Evolutionary conservation across 2,329 filamentous ascomycete species (phyloP), one percentile per base, ranked within the genome.

Genomic region (Sporothrix brasiliensis): DNA sequence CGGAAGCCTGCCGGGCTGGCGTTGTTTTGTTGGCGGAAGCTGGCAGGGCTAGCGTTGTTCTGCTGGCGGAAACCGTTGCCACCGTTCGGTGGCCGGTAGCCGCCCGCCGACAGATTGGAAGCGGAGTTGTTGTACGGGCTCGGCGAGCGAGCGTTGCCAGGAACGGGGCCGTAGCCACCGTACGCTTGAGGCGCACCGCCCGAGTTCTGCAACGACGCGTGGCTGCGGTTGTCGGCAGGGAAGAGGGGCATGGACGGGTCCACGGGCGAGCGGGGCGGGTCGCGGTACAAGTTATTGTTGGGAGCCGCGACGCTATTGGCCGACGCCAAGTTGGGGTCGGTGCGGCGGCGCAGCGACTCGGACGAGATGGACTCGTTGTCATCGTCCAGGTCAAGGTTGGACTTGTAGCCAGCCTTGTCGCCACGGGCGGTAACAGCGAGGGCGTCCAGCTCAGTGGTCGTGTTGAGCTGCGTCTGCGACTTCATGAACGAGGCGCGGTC

Each of bases 401-500:
- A 81, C 76, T 87, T 87, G 75, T 89, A 85, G 61, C 85, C 85
- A 68, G 78, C 78, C 80, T 92, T 90, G 76, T 94, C 91, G 71
- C 92, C 92, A 75, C 92, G 88, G 30, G 92, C 92, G 19, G 92
- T 94, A 24, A 90, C 91, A 74, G 91, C 92, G 68, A 95, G 84
- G 3, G 92, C 92, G 78, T 95, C 92, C 66, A 96, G 85, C 80
- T 96, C 92, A 2, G 91, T 94, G 16, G 89, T 91, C 41, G 80
- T 80, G 19, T 79, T 87, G 65, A 95, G 83, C 75, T 92, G 88
- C 11, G 91, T 89, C 77, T 93, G 90, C 34, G 92, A 94, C 83
- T 95, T 95, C 87, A 95, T 94, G 83, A 96, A 96, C 14, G 92
- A 94, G 69, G 91, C 91, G 76, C 92, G 90, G 80, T 96, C 92